Percentiles rank a stretch among this genome's conserved stretches.
These are phyloP conservation scores for Exophiala bonariae DNA, from an alignment of 2,329 filamentous ascomycete genomes.

Conservation along the genomic window DNA sequence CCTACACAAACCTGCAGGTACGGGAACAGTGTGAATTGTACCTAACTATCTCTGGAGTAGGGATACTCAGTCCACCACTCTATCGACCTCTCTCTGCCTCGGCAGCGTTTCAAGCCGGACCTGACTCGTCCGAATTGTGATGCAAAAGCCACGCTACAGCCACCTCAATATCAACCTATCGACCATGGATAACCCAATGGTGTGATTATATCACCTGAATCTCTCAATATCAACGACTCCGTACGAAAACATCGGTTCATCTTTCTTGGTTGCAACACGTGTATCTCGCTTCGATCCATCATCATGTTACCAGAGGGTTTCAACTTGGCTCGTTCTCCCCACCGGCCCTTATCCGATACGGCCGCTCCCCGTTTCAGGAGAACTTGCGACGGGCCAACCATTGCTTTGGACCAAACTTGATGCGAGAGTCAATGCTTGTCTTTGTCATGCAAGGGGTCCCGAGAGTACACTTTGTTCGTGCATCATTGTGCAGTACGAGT, in stretches of 20 bases:
- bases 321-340: conserved; percentile 3
- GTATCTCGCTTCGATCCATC: conserved; percentile 2
- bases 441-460: conserved; percentile 8
- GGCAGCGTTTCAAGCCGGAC: conserved; percentile 6
- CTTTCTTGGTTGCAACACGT: neutral
- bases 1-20: no score
- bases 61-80: no score
- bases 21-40: no score
- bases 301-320: conserved; percentile 4
- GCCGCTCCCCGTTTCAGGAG: conserved; percentile 18
- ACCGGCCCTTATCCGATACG: conserved; percentile 5
- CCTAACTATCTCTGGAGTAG: no score
- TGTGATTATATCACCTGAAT: conserved; percentile 23
- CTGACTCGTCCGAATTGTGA: conserved; percentile 21
- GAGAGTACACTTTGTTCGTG: no score
- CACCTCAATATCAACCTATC: neutral
- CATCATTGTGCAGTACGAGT: conserved; percentile 21
- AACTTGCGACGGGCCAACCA: conserved; percentile 20
- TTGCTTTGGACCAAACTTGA: no score
- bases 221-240: neutral
- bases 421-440: no score
- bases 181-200: conserved; percentile 6
- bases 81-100: neutral
- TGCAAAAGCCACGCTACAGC: conserved; percentile 1
- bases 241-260: neutral